A percentile compares a stretch with the other conserved stretches of the same genome.
These are phyloP conservation scores for Zoysia pacifica DNA, from an alignment of 176 grass and related monocot species.

Conservation along the genomic window DNA sequence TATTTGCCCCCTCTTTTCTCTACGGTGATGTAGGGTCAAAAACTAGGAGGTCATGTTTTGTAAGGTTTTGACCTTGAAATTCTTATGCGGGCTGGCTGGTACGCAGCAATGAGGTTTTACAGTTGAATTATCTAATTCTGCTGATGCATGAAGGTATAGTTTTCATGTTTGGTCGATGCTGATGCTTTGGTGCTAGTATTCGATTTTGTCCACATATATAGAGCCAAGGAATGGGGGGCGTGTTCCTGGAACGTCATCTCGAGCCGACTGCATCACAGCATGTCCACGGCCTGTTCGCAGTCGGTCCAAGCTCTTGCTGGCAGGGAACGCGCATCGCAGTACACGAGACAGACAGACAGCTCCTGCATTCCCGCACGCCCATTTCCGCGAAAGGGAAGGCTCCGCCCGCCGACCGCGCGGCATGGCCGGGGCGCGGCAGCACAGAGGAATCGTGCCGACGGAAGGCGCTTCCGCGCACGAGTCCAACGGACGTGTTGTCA, in stretches of 20 bases:
- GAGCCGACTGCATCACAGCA: not conserved
- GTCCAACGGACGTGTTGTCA: not conserved
- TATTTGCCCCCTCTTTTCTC: not conserved
- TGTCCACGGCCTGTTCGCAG: not conserved
- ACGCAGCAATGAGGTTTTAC: not conserved
- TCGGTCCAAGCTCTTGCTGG: not conserved
- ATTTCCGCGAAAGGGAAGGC: not conserved
- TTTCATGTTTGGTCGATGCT: not conserved
- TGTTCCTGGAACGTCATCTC: too few species aligned
- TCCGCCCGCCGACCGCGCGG: conserved; percentile 15
- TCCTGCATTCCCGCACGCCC: not conserved
- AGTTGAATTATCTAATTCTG: not conserved
- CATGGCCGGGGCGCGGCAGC: conserved; percentile 14
- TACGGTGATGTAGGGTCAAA: not conserved
- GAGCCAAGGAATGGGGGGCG: too few species aligned
- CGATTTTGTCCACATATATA: too few species aligned
- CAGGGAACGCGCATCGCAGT: not conserved
- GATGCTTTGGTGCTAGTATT: not conserved
- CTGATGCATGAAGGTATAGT: not conserved
- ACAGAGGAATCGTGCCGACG: conserved; percentile 41
- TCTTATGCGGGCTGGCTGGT: not conserved
- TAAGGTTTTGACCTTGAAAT: not conserved
- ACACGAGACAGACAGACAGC: not conserved
- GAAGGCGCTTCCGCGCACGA: not conserved
- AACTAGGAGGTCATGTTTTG: not conserved